Percentiles rank a stretch among this genome's conserved stretches.
phyloP scores from a whole-genome alignment of 2,329 filamentous ascomycete genomes.

The Fusarium fujikuroi region DNA sequence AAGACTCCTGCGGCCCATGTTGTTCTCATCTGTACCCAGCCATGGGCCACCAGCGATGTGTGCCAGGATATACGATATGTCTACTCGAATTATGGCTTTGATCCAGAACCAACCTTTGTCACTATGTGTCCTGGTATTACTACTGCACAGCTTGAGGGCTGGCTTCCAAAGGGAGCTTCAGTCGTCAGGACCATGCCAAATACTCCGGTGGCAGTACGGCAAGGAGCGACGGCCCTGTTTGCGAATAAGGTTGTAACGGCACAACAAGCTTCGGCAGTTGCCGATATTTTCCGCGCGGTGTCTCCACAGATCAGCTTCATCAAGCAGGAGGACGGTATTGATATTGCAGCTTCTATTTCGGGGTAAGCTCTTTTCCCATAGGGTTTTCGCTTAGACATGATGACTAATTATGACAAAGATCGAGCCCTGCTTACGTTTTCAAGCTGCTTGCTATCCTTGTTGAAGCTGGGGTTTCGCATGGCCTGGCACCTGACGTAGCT shows the following conservation, averaged over 20 bases:
- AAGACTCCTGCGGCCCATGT: neutral
- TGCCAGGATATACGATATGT: neutral
- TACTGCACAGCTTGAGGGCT: neutral
- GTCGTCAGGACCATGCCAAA: neutral
- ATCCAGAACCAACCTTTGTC: neutral
- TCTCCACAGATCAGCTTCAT: neutral
- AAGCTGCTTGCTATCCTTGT: neutral
- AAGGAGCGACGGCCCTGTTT: constrained; percentile 1
- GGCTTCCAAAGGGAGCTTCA: neutral
- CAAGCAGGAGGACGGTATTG: neutral
- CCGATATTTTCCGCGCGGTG: neutral
- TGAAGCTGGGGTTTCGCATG: neutral
- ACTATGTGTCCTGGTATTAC: constrained; percentile 3
- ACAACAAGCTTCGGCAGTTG: neutral
- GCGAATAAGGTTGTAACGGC: neutral
- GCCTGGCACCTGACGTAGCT: neutral
- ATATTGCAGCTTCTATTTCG: neutral
- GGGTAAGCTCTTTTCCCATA: neutral
- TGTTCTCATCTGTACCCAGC: neutral
- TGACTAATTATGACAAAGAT: neutral
- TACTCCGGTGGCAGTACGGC: neutral
- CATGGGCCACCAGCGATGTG: neutral
- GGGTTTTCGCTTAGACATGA: too few relatives aligned
- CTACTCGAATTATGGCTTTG: neutral
- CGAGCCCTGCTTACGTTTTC: neutral